Conservation (phyloP, 176 grass and related monocot genomes). For the Saccharum officinarum region DNA sequence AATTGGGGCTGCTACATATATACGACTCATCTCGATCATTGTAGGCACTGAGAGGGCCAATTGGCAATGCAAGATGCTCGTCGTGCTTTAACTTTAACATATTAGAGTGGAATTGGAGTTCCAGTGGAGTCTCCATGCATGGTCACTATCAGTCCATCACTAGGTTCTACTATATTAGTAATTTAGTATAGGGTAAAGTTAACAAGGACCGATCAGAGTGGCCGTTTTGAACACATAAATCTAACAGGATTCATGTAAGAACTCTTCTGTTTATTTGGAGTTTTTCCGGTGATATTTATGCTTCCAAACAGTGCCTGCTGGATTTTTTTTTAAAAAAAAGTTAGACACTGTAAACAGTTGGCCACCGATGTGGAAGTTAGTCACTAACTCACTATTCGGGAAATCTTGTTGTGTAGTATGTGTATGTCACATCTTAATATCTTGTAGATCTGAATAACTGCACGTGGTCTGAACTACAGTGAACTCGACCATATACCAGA, state of each 20-base stretch:
- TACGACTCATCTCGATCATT: conserved; percentile 12
- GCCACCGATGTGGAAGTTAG: background rate
- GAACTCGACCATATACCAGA: background rate
- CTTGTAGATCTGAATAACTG: background rate
- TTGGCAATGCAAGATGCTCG: background rate
- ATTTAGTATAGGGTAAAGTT: background rate
- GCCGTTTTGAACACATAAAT: background rate
- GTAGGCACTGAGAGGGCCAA: background rate
- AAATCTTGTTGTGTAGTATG: background rate
- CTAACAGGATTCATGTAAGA: background rate
- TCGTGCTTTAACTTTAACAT: too few species aligned
- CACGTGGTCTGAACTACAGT: background rate
- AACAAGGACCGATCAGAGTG: background rate
- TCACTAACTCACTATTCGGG: background rate
- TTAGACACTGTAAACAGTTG: background rate
- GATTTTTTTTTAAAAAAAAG: background rate
- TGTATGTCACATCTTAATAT: background rate
- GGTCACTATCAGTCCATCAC: background rate
- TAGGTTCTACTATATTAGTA: background rate
- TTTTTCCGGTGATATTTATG: background rate
- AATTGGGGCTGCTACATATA: background rate
- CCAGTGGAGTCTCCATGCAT: background rate
- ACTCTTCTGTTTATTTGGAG: background rate
- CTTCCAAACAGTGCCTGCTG: background rate
- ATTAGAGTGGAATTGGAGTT: too few species aligned